These are phyloP conservation scores for Pythium utonaiense DNA, from an alignment of 352 stramenopile genomes.

Conservation along the genomic window DNA sequence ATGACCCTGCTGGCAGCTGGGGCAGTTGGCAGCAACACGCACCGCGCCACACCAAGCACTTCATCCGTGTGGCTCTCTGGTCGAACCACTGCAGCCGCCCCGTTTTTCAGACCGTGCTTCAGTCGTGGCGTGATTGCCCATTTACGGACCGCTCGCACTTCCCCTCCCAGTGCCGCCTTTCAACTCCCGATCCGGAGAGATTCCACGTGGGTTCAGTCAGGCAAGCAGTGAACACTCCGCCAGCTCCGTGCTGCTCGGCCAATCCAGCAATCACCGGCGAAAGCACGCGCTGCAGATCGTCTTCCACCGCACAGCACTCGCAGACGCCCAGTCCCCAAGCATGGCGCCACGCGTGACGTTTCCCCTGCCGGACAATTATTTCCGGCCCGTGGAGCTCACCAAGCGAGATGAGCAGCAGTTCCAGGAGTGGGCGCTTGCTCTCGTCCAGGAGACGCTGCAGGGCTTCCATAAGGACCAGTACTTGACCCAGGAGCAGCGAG, in stretches of 20 bases:
- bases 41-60: background rate
- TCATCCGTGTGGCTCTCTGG: too few relatives aligned
- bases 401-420: constrained; percentile 44
- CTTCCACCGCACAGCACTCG: too few relatives aligned
- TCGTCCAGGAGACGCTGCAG: constrained; percentile 66
- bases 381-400: constrained; percentile 47
- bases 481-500: constrained; percentile 50
- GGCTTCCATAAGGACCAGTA: constrained; percentile 68
- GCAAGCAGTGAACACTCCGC: too few relatives aligned
- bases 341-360: constrained; percentile 34
- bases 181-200: background rate
- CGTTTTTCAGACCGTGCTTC: background rate
- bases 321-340: too few relatives aligned
- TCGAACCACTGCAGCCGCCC: too few relatives aligned
- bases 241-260: too few relatives aligned
- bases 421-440: constrained; percentile 57
- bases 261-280: background rate
- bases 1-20: background rate
- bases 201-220: background rate
- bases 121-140: background rate
- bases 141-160: too few relatives aligned
- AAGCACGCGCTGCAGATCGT: too few relatives aligned
- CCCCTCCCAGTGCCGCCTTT: background rate
- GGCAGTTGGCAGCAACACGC: background rate
- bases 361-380: constrained; percentile 58